Evolutionary conservation across 768 basidiomycete species (phyloP).

Genomic region (Sutorius australiensis): DNA sequence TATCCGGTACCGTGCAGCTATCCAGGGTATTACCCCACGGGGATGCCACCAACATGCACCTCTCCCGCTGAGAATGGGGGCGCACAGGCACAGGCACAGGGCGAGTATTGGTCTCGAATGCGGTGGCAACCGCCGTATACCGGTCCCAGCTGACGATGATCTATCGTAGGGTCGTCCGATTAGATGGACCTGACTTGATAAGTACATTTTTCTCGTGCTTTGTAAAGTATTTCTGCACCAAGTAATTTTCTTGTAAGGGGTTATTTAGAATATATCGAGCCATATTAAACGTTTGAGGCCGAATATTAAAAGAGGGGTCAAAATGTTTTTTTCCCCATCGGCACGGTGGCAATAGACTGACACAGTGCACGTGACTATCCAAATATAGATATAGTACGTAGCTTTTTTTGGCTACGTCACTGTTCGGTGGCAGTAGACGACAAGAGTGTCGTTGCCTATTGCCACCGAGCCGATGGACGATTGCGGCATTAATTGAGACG

Average conservation of each 20-base stretch:
- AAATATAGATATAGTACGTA: too few relatives aligned
- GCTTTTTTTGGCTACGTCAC: too few relatives aligned
- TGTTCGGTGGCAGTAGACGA: too few relatives aligned
- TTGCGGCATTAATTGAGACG: too few relatives aligned
- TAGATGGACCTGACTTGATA: background rate
- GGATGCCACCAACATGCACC: constrained; percentile 7
- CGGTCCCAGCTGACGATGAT: constrained; percentile 37
- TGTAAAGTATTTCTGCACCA: constrained; percentile 22
- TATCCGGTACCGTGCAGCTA: constrained; percentile 21
- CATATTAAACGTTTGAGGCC: too few relatives aligned
- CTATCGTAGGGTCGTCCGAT: constrained; percentile 24
- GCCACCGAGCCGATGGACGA: too few relatives aligned
- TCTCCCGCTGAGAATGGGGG: constrained; percentile 15
- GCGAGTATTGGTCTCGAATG: constrained; percentile 25
- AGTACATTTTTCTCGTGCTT: background rate
- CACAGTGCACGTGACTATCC: too few relatives aligned
- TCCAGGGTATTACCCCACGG: constrained; percentile 23
- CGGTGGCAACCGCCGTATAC: constrained; percentile 37
- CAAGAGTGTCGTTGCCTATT: too few relatives aligned
- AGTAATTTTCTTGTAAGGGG: constrained; percentile 7
- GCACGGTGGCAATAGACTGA: too few relatives aligned
- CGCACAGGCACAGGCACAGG: constrained; percentile 13
- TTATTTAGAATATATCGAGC: too few relatives aligned
- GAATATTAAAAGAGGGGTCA: too few relatives aligned
- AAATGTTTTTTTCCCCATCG: too few relatives aligned